Percentiles rank a stretch among this genome's conserved stretches.
phyloP scores from a whole-genome alignment of 2,329 filamentous ascomycete species.

The Pseudogymnoascus sp. region DNA sequence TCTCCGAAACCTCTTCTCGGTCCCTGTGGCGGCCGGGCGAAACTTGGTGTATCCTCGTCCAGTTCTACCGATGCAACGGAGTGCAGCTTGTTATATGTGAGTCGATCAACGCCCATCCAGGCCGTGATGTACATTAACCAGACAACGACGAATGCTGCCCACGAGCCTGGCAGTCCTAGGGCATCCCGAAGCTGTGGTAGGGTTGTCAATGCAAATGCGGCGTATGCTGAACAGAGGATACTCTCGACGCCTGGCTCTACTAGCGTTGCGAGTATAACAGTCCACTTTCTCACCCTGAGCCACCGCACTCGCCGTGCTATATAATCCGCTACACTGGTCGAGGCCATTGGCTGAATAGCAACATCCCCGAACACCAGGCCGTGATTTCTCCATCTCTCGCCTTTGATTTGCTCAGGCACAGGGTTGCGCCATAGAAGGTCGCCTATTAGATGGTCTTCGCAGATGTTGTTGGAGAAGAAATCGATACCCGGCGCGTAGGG shows the following conservation, averaged over 20 bases:
- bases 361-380: conserved; percentile 77
- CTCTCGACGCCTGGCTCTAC: conserved; percentile 91
- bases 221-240: conserved; percentile 72
- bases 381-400: conserved; percentile 53
- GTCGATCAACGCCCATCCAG: conserved; percentile 73
- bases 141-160: conserved; percentile 54
- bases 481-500: conserved; percentile 63
- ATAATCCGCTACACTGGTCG: conserved; percentile 71
- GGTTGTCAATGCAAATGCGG: conserved; percentile 70
- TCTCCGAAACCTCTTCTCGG: conserved; percentile 51
- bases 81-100: conserved; percentile 67
- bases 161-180: conserved; percentile 54
- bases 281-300: conserved; percentile 91
- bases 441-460: conserved; percentile 93
- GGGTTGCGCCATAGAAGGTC: conserved; percentile 77
- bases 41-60: conserved; percentile 66
- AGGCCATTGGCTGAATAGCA: conserved; percentile 80
- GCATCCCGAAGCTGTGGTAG: conserved; percentile 52
- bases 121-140: conserved; percentile 58
- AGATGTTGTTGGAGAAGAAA: conserved; percentile 92
- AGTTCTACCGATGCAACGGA: conserved; percentile 61
- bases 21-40: conserved; percentile 57
- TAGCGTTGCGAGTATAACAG: conserved; percentile 77
- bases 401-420: conserved; percentile 40
- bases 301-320: conserved; percentile 76